These are phyloP conservation scores for Phytophthora europaea DNA, from an alignment of 352 stramenopile species.

Conservation along the genomic window DNA sequence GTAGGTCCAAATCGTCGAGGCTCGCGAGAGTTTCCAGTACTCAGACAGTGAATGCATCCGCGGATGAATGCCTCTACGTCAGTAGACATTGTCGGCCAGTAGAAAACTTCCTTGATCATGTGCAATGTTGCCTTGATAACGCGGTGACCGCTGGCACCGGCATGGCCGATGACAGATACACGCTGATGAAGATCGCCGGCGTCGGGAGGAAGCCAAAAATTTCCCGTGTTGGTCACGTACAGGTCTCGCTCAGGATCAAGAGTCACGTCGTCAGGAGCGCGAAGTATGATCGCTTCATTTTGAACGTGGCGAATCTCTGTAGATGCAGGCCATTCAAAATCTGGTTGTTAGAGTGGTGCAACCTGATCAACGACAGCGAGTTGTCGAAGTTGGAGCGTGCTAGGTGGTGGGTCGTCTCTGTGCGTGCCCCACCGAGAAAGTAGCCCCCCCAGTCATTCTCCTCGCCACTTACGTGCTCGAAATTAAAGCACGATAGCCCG, in stretches of 20 bases:
- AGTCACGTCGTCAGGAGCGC: not conserved
- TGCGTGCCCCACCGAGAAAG: not conserved
- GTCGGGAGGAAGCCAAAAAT: not conserved
- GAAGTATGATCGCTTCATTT: not conserved
- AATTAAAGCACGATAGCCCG: not conserved
- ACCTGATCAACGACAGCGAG: not conserved
- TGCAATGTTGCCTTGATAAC: not conserved
- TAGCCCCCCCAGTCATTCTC: not conserved
- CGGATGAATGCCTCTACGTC: not conserved
- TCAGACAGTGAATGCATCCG: not conserved
- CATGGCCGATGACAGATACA: not conserved
- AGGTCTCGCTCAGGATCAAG: not conserved
- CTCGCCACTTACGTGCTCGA: not conserved
- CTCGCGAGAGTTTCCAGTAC: not conserved
- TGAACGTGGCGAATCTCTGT: not conserved
- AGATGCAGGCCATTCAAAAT: not conserved
- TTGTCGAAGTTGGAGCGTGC: not conserved
- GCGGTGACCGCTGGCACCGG: not conserved
- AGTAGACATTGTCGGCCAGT: not conserved
- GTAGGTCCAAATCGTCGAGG: not conserved
- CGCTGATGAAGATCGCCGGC: not conserved
- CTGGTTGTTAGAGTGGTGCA: not conserved
- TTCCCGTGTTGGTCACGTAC: not conserved
- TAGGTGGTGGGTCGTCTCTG: not conserved
- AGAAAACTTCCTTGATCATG: slow-evolving; percentile 1